A percentile compares a stretch with the other conserved stretches of the same genome.
These are phyloP conservation scores for Penicillium verhagenii DNA, from an alignment of 495 filamentous ascomycete species.

Conservation along the genomic window DNA sequence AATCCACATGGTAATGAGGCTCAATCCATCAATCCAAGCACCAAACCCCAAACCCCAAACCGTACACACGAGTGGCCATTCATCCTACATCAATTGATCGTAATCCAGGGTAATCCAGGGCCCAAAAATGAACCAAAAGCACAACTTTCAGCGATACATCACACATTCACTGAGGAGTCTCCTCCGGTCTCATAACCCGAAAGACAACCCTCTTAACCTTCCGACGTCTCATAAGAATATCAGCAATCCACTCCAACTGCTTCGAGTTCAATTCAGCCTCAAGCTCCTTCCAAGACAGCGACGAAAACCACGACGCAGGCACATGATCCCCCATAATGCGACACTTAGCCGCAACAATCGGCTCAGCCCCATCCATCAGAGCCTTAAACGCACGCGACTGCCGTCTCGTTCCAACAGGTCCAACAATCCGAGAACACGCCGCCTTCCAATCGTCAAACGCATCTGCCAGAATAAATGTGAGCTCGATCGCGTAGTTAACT, in stretches of 20 bases:
- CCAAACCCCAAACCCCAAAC: too few species aligned
- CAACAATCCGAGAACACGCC: background rate
- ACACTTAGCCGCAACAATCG: background rate
- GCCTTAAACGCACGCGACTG: background rate
- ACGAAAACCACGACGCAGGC: background rate
- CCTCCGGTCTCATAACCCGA: too few species aligned
- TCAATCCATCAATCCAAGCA: too few species aligned
- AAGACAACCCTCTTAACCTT: background rate
- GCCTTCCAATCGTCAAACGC: background rate
- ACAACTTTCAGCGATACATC: too few species aligned
- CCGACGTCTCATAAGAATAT: background rate
- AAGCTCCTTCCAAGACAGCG: background rate
- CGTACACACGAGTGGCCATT: too few species aligned
- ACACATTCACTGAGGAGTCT: too few species aligned
- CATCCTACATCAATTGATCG: too few species aligned
- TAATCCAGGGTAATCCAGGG: too few species aligned
- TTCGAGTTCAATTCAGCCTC: background rate
- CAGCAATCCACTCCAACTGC: background rate
- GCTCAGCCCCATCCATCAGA: background rate
- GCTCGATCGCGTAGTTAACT: background rate
- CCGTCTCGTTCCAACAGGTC: too few species aligned
- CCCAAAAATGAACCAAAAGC: too few species aligned
- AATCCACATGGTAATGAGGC: too few species aligned
- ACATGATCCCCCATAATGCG: background rate
- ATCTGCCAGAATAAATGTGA: background rate